These are phyloP conservation scores for Ajuga chamaepitys DNA, from an alignment of 257 asterid genomes.

Conservation along the genomic window DNA sequence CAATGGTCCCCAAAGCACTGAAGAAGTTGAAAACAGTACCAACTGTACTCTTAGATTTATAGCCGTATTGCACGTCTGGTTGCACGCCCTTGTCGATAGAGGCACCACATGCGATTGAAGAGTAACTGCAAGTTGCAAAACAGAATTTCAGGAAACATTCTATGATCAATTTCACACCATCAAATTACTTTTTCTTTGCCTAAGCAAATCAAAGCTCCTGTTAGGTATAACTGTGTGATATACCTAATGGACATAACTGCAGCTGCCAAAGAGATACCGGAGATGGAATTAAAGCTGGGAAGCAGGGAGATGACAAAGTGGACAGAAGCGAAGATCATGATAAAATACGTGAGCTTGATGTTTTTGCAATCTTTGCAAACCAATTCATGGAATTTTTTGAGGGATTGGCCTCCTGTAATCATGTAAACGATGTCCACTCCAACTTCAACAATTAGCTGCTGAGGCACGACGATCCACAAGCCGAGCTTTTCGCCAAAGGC, in stretches of 20 bases:
- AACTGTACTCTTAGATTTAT: constrained; percentile 29
- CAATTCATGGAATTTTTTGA: constrained; percentile 7
- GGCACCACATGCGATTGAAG: constrained; percentile 70
- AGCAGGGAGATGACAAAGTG: constrained; percentile 30
- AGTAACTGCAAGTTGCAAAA: constrained; percentile 33
- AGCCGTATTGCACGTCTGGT: constrained; percentile 46
- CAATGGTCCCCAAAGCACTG: constrained; percentile 57
- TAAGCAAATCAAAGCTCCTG: too few species aligned
- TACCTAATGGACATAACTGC: constrained; percentile 32
- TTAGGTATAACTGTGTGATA: not conserved
- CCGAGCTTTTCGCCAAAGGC: constrained; percentile 31
- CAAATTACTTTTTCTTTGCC: too few species aligned
- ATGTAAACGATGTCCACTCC: constrained; percentile 34
- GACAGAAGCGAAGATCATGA: constrained; percentile 27
- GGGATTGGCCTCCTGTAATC: constrained; percentile 27
- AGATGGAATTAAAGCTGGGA: constrained; percentile 31
- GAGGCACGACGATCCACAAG: constrained; percentile 31
- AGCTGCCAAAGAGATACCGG: constrained; percentile 28
- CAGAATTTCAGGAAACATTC: not conserved
- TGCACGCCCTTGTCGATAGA: constrained; percentile 51
- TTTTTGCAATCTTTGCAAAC: constrained; percentile 14
- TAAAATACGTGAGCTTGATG: constrained; percentile 22
- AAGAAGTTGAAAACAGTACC: constrained; percentile 47
- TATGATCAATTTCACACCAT: not conserved
- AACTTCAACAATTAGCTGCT: constrained; percentile 23